Conservation (phyloP, 2,329 filamentous ascomycete species). For the Penicillium expansum region DNA sequence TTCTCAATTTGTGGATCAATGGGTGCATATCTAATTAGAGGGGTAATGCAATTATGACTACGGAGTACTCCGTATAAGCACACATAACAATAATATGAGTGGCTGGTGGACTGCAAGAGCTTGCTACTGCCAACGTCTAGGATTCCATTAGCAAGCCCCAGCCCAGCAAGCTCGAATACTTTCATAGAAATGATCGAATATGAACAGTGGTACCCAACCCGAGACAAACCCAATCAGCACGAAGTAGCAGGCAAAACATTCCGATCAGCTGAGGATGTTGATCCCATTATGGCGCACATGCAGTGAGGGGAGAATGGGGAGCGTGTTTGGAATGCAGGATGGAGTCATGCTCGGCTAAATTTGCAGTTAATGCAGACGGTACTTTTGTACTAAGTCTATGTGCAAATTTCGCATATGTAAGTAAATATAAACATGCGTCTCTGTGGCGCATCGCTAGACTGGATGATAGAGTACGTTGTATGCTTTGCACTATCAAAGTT, state of each 20-base stretch:
- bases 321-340: conserved; percentile 9
- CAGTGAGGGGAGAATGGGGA: background rate
- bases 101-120: conserved; percentile 7
- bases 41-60: background rate
- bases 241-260: conserved; percentile 16
- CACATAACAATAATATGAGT: conserved; percentile 13
- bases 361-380: too few relatives aligned
- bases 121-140: conserved; percentile 5
- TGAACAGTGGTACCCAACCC: conserved; percentile 9
- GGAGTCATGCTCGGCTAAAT: conserved; percentile 14
- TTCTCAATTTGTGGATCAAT: background rate
- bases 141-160: conserved; percentile 10
- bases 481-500: conserved; percentile 19
- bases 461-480: conserved; percentile 16
- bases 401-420: background rate
- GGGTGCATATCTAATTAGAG: background rate
- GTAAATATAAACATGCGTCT: background rate
- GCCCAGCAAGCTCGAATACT: conserved; percentile 5
- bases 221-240: conserved; percentile 9
- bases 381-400: background rate
- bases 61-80: too few relatives aligned
- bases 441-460: conserved; percentile 14
- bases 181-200: conserved; percentile 13
- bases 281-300: conserved; percentile 10
- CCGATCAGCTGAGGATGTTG: conserved; percentile 12